These are phyloP conservation scores for Trematosphaeria pertusa DNA, from an alignment of 2,329 filamentous ascomycete species.

Conservation along the genomic window DNA sequence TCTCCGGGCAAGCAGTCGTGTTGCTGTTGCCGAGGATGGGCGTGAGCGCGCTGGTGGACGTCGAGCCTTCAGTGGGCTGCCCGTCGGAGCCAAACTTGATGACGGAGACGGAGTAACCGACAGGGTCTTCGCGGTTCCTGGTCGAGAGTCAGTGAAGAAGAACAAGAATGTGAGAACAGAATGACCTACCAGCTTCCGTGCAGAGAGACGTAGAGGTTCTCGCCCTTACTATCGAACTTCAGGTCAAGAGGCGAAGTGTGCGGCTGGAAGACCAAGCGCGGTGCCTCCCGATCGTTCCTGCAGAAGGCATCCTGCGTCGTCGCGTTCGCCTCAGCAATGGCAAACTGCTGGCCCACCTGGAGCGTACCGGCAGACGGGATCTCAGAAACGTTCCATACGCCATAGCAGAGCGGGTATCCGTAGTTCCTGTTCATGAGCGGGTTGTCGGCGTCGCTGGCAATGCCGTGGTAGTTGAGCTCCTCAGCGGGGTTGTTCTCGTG, in stretches of 20 bases:
- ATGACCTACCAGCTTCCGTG: slow-evolving; percentile 68
- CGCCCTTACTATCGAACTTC: slow-evolving; percentile 64
- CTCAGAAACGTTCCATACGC: slow-evolving; percentile 21
- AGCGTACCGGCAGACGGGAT: slow-evolving; percentile 53
- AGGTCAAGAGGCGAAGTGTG: slow-evolving; percentile 74
- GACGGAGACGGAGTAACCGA: too few relatives aligned
- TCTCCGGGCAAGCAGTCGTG: slow-evolving; percentile 57
- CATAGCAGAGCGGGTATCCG: too few relatives aligned
- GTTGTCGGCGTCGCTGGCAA: too few relatives aligned
- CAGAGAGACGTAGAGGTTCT: slow-evolving; percentile 68
- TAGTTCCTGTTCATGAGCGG: too few relatives aligned
- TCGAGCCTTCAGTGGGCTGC: slow-evolving; percentile 47
- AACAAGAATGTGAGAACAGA: too few relatives aligned
- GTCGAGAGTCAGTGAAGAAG: too few relatives aligned
- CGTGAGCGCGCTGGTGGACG: slow-evolving; percentile 55
- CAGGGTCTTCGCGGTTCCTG: too few relatives aligned
- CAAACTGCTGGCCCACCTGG: slow-evolving; percentile 55
- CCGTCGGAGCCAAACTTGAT: slow-evolving; percentile 50
- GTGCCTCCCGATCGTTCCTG: slow-evolving; percentile 39
- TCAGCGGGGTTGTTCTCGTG: too few relatives aligned
- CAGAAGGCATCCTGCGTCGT: slow-evolving; percentile 53
- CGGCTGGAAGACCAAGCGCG: slow-evolving; percentile 63
- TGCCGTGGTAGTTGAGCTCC: too few relatives aligned
- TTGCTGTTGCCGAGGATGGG: slow-evolving; percentile 63
- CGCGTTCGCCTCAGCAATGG: slow-evolving; percentile 47